Evolutionary conservation across 495 filamentous ascomycete species (phyloP).

Genomic region (Sordaria brevicollis): DNA sequence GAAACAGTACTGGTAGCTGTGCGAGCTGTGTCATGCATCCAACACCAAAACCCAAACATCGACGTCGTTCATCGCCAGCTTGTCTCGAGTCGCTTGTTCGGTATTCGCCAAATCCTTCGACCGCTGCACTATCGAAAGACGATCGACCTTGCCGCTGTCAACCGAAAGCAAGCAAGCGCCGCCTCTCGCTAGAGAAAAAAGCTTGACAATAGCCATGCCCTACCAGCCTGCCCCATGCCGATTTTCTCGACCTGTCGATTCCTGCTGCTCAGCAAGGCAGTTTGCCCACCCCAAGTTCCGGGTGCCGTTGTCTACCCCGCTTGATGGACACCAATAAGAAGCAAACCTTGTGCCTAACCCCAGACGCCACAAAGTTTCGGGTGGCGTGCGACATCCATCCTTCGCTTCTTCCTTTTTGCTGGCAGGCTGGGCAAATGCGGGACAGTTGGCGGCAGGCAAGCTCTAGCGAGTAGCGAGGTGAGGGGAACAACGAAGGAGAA

Average conservation of each 20-base stretch:
- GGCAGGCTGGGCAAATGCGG: not conserved
- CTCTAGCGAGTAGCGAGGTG: no score
- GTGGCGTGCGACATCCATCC: no score
- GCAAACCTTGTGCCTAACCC: not conserved
- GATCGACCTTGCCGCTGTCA: not conserved
- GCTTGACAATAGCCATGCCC: no score
- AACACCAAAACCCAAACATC: not conserved
- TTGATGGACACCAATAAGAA: not conserved
- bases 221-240: no score
- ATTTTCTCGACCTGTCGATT: not conserved
- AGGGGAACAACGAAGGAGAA: not conserved
- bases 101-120: not conserved
- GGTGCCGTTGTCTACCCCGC: not conserved
- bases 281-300: not conserved
- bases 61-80: not conserved
- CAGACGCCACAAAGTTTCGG: not conserved
- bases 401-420: no score
- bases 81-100: not conserved
- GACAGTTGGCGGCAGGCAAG: not conserved
- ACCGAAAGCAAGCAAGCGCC: not conserved
- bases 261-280: not conserved
- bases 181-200: not conserved
- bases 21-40: not conserved
- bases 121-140: not conserved
- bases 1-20: not conserved